Evolutionary conservation across 2,329 filamentous ascomycete species (phyloP), one percentile per base, ranked within the genome.

Genomic region (Pyrenochaeta sp.): DNA sequence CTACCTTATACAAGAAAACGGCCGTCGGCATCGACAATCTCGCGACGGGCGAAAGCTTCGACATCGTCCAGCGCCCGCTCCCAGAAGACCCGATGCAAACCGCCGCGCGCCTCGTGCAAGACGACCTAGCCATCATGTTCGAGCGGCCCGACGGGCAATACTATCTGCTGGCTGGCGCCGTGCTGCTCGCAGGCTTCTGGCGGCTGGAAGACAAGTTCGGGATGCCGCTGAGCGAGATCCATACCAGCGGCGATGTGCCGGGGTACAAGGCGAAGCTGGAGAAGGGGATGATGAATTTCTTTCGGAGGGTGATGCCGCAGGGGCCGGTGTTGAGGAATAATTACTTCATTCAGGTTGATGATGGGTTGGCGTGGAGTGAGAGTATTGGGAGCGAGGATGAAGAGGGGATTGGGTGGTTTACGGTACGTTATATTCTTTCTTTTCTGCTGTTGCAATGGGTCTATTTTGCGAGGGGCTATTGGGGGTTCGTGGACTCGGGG

Each of bases 331-430:
- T 84, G 14, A 78, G 89, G 45, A 90, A 92, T 66, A 93, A 94
- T 66, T 95, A 94, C 72, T 95, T 95, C 74, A 81, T 95, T 51
- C 90, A 95, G 72, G 89, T 94, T 1, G 90, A 95, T 62, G 88
- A 91, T 43, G 72, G 80, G 4, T 75, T 96, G 1, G 77, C 87
- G 0, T 95, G 90, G 90, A 89, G 85, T 46, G 74, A 78, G 60
- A 89, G 84, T 58, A 92, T 95, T 55, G 90, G 90, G 0, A 58
- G 73, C 11, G 90, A 95, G 69, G 88, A 95, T 64, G 71, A 73
- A 1, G 72, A 75, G 0, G 76, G 76, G 0, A 81, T 85, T 2
- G 85, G 84, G 28, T 95, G 90, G 90, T 82, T 80, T 61, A 89
- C 86, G 3, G 40, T 37, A 31, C 14, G 35, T 38, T n/a, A n/a